These are phyloP conservation scores for Cutaneotrichosporon dermatis DNA, from an alignment of 1,284 basidiomycete species.

Conservation along the genomic window DNA sequence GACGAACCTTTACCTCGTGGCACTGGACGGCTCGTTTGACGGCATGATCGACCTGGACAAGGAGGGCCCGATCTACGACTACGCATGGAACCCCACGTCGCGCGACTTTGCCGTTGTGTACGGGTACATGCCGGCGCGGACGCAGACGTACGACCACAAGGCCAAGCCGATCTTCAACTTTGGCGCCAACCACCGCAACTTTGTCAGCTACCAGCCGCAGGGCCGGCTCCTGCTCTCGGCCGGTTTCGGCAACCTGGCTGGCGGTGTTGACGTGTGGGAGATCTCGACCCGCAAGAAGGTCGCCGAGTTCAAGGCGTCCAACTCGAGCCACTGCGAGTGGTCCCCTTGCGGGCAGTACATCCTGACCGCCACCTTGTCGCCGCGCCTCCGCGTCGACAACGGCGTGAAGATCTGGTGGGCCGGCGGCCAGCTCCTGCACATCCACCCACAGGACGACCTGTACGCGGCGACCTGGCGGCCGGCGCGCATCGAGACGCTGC, in stretches of 20 bases:
- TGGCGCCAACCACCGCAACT: slow-evolving; percentile 82
- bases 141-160: slow-evolving; percentile 84
- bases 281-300: slow-evolving; percentile 78
- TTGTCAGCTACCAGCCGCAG: slow-evolving; percentile 91
- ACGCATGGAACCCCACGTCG: slow-evolving; percentile 93
- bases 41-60: slow-evolving; percentile 89
- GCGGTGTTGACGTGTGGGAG: slow-evolving; percentile 89
- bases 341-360: slow-evolving; percentile 88
- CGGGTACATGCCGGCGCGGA: slow-evolving; percentile 91
- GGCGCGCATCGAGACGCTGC: slow-evolving; percentile 59
- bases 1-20: slow-evolving; percentile 89
- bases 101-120: slow-evolving; percentile 96
- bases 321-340: slow-evolving; percentile 93
- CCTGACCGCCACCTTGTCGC: slow-evolving; percentile 88
- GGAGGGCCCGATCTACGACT: slow-evolving; percentile 96
- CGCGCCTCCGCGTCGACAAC: slow-evolving; percentile 92
- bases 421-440: slow-evolving; percentile 75
- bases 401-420: slow-evolving; percentile 96
- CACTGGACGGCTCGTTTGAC: slow-evolving; percentile 92
- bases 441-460: slow-evolving; percentile 80
- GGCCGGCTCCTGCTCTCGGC: slow-evolving; percentile 81
- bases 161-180: slow-evolving; percentile 87
- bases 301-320: slow-evolving; percentile 75
- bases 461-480: slow-evolving; percentile 82
- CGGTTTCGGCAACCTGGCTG: slow-evolving; percentile 93